These are phyloP conservation scores for Setomelanomma holmii DNA, from an alignment of 2,329 filamentous ascomycete species.

Conservation along the genomic window DNA sequence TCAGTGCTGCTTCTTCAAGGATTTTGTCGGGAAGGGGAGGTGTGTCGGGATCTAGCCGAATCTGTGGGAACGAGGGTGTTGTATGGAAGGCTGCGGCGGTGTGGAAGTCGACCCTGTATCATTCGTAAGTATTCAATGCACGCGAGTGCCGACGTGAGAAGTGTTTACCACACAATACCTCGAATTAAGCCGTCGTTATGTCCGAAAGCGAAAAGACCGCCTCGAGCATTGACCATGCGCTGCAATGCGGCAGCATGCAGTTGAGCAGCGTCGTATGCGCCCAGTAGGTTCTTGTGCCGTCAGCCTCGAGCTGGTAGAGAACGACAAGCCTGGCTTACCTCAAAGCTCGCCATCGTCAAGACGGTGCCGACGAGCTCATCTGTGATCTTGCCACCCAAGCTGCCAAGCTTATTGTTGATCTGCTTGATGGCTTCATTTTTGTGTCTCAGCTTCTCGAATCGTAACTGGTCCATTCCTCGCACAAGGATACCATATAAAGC, in stretches of 20 bases:
- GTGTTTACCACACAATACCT: constrained; percentile 32
- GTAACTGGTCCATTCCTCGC: constrained; percentile 12
- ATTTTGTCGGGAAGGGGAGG: constrained; percentile 25
- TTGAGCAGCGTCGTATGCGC: constrained; percentile 32
- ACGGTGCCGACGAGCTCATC: constrained; percentile 35
- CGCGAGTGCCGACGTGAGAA: neutral
- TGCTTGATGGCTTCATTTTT: constrained; percentile 34
- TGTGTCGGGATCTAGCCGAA: constrained; percentile 22
- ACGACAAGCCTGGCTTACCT: constrained; percentile 14
- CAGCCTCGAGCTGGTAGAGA: neutral
- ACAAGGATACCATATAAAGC: constrained; percentile 33
- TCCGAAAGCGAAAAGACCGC: constrained; percentile 28
- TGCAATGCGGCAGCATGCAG: constrained; percentile 28
- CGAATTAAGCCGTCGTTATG: constrained; percentile 33
- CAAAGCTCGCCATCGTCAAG: constrained; percentile 33
- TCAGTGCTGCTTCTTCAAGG: constrained; percentile 27
- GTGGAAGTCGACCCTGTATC: constrained; percentile 35
- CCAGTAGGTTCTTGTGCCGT: constrained; percentile 27
- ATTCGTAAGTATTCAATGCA: neutral
- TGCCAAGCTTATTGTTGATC: constrained; percentile 29
- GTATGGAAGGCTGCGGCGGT: constrained; percentile 26
- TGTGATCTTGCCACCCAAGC: constrained; percentile 18
- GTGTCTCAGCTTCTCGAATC: constrained; percentile 27
- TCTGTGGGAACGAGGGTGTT: constrained; percentile 23
- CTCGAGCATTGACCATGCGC: constrained; percentile 30